A percentile compares a stretch with the other conserved stretches of the same genome.
Conservation (phyloP, 2,329 filamentous ascomycete genomes). For the Simplicillium sp. region DNA sequence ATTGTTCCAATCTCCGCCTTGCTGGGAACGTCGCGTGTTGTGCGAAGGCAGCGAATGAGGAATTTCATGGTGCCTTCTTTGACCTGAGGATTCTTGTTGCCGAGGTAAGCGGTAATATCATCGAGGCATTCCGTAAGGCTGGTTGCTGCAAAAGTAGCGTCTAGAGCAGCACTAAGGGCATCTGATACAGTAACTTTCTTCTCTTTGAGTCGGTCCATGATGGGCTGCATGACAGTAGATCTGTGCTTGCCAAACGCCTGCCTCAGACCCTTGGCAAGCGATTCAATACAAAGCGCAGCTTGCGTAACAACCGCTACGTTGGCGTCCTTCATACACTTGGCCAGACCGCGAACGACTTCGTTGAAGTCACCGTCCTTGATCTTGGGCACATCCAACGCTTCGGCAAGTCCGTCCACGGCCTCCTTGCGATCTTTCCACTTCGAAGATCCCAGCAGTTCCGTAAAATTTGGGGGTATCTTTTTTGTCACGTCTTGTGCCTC, state of each 20-base stretch:
- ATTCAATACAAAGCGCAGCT: slow-evolving; percentile 86
- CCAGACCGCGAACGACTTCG: slow-evolving; percentile 73
- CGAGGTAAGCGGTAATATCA: slow-evolving; percentile 74
- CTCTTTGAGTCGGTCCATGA: slow-evolving; percentile 93
- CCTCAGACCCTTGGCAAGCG: slow-evolving; percentile 76
- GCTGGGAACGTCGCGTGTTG: slow-evolving; percentile 71
- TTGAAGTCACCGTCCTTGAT: slow-evolving; percentile 88
- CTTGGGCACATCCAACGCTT: slow-evolving; percentile 69
- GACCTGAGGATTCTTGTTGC: slow-evolving; percentile 94
- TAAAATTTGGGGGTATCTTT: slow-evolving; percentile 73
- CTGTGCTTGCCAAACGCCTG: slow-evolving; percentile 74
- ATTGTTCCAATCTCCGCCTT: slow-evolving; percentile 78
- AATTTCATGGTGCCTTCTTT: slow-evolving; percentile 95
- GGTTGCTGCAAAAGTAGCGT: slow-evolving; percentile 57
- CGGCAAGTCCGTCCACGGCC: slow-evolving; percentile 72
- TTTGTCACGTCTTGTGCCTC: slow-evolving; percentile 81
- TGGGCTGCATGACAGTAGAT: slow-evolving; percentile 70
- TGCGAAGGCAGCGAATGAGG: slow-evolving; percentile 77
- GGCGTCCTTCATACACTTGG: slow-evolving; percentile 98
- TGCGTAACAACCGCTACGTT: slow-evolving; percentile 92
- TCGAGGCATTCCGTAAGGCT: slow-evolving; percentile 79
- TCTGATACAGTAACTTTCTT: slow-evolving; percentile 89
- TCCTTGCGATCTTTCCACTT: slow-evolving; percentile 99
- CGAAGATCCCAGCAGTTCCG: slow-evolving; percentile 74
- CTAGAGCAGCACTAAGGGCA: slow-evolving; percentile 75